Percentiles rank a stretch among this genome's conserved stretches.
phyloP scores from a whole-genome alignment of 768 basidiomycete genomes.

The Suillus lakei region DNA sequence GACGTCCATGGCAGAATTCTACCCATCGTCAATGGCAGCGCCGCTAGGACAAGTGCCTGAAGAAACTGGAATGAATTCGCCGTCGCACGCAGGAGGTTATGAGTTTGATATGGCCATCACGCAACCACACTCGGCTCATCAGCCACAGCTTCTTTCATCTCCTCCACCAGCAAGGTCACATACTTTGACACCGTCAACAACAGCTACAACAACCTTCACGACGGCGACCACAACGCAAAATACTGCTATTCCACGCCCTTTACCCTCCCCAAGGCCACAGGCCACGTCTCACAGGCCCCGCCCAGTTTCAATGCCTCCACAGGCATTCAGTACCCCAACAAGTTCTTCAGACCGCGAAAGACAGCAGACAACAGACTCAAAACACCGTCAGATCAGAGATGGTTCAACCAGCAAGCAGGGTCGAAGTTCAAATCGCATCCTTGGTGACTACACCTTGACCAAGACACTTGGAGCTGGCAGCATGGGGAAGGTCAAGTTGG shows the following conservation, averaged over 20 bases:
- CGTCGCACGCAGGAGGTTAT: conserved; percentile 62
- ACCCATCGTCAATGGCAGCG: conserved; percentile 52
- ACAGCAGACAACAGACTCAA: conserved; percentile 32
- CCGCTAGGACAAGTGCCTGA: conserved; percentile 56
- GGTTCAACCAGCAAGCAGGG: conserved; percentile 40
- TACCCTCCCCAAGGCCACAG: conserved; percentile 30
- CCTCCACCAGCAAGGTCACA: conserved; percentile 16
- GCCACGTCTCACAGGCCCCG: conserved; percentile 47
- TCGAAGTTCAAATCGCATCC: conserved; percentile 51
- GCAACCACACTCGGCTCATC: conserved; percentile 25
- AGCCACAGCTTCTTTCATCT: conserved; percentile 30
- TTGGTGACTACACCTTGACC: conserved; percentile 95
- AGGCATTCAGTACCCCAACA: conserved; percentile 45
- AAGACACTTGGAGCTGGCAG: conserved; percentile 97
- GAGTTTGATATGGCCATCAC: conserved; percentile 65
- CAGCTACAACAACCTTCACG: conserved; percentile 18
- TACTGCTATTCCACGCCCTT: conserved; percentile 38
- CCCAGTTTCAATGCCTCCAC: conserved; percentile 80
- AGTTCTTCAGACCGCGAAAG: conserved; percentile 38
- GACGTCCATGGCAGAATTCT: conserved; percentile 38
- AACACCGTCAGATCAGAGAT: conserved; percentile 35
- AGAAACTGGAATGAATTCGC: conserved; percentile 48
- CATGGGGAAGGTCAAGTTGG: conserved; percentile 99
- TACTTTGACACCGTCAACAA: conserved; percentile 9
- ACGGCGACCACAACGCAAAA: conserved; percentile 26